Base-by-base conservation (phyloP, 1,139 yeast genomes). In the Candida smagusa region DNA sequence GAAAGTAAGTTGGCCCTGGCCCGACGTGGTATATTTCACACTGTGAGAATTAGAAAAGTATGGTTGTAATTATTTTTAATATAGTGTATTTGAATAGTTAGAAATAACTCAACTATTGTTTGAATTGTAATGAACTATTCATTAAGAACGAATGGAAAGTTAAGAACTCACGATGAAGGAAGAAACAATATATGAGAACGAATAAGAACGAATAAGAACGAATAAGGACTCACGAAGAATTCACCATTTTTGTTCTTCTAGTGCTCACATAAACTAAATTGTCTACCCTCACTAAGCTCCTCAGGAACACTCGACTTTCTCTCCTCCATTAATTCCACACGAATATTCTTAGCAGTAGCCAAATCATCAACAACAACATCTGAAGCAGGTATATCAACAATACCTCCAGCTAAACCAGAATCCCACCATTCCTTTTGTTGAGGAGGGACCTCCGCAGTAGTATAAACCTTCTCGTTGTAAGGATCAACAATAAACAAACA, bases 401-500 rank as follows among this genome's bases (percentile, higher is more conserved):
- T 22, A n/a, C 21, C 11, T 19, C 38, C 35, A 5, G 34, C 31
- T 16, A 39, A 24, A 9, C 31, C 39, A 2, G 26, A 12, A 38
- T 52, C 57, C 63, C 63, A 59, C 73, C 74, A 68, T n/a, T 50
- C 54, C 27, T 48, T 35, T 45, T 68, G 72, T 45, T 68, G 74
- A 1, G 72, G 72, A 3, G 74, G 72, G 0, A 69, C 72, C 7
- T 52, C 49, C 6, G 52, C 61, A 0, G 70, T 56, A 3, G 66
- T 35, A 3, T 54, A 41, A 1, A 66, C 66, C 12, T 38, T 37
- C 3, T 56, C 49, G 38, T 67, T 61, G 44, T 52, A 44, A 1
- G 74, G 75, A 43, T 69, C 74, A 24, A 59, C 63, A 8, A 70
- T 23, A 41, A 69, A 69, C 44, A 66, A 63, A 38, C 74, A 66